phyloP scores from a whole-genome alignment of 129 eudicot genomes.

The Oenanthe sinensis region DNA sequence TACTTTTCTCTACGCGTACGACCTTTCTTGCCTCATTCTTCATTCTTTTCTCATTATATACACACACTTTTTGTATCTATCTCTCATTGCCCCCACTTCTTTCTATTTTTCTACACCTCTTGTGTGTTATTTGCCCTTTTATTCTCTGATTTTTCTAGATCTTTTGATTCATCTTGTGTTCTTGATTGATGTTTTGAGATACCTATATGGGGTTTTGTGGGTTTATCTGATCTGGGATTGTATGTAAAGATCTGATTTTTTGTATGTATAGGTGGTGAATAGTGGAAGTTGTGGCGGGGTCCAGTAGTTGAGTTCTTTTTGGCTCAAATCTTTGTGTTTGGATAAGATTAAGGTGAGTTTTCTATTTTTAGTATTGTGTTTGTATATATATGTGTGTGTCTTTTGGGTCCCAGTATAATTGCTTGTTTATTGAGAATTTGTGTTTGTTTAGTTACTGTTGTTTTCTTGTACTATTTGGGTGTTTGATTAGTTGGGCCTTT shows the following conservation, averaged over 20 bases:
- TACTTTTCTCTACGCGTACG: not conserved
- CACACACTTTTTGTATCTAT: not conserved
- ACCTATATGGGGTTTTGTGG: constrained; percentile 8
- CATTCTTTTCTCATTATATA: not conserved
- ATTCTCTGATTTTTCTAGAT: not conserved
- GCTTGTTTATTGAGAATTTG: not conserved
- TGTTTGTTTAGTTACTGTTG: not conserved
- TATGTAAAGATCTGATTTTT: constrained; percentile 5
- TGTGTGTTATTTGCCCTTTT: not conserved
- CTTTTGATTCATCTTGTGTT: not conserved
- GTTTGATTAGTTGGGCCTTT: constrained; percentile 12
- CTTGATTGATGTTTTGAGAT: not conserved
- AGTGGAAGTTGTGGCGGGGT: constrained; percentile 6
- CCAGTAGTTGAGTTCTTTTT: constrained; percentile 8
- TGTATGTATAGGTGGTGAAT: not conserved
- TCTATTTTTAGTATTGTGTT: not conserved
- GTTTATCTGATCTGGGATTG: constrained; percentile 17
- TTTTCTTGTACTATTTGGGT: constrained; percentile 1
- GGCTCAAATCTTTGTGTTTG: constrained; percentile 6
- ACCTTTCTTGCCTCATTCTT: not conserved
- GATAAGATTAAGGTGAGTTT: constrained; percentile 21
- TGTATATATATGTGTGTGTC: not conserved
- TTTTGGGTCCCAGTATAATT: not conserved
- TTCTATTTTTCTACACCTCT: not conserved
- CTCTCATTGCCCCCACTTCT: not conserved